Percentiles rank a stretch among this genome's conserved stretches.
Evolutionary conservation across 208 protist genomes (phyloP).

Genomic region (Leishmania braziliensis): DNA sequence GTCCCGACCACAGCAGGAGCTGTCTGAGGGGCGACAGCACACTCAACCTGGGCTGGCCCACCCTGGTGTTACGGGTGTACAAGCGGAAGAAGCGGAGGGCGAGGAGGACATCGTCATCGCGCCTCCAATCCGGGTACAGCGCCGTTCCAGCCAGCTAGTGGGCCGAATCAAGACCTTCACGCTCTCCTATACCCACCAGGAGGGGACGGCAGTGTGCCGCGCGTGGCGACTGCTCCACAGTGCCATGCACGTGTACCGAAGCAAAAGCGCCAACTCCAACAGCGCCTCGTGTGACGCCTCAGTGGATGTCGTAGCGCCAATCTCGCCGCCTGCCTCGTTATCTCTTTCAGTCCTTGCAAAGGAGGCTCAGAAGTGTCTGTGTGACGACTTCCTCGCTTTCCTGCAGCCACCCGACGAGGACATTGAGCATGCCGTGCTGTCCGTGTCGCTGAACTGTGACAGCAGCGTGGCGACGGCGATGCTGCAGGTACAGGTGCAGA

Average conservation of each 20-base stretch:
- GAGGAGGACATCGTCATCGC: constrained; percentile 7
- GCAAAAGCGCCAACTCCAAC: neutral
- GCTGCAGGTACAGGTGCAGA: constrained; percentile 70
- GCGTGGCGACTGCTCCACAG: constrained; percentile 71
- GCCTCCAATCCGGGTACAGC: constrained; percentile 33
- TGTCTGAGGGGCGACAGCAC: neutral
- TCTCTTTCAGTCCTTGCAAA: constrained; percentile 25
- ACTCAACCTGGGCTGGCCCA: neutral
- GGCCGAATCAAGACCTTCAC: constrained; percentile 65
- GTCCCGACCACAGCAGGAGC: neutral
- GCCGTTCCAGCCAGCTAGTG: constrained; percentile 22
- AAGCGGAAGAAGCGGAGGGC: neutral
- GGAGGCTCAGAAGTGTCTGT: constrained; percentile 44
- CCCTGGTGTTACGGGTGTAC: neutral
- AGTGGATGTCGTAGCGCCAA: neutral
- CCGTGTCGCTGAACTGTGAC: constrained; percentile 39
- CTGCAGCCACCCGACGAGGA: constrained; percentile 56
- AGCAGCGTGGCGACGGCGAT: constrained; percentile 43
- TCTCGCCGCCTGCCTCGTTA: neutral
- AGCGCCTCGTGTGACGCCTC: neutral
- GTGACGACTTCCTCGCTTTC: constrained; percentile 63
- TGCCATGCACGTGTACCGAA: constrained; percentile 2
- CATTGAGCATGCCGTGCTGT: constrained; percentile 30
- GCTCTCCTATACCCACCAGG: constrained; percentile 64
- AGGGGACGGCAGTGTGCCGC: constrained; percentile 72